A percentile compares a stretch with the other conserved stretches of the same genome.
These are phyloP conservation scores for Fusarium sp. DNA, from an alignment of 2,329 filamentous ascomycete species.

Conservation along the genomic window DNA sequence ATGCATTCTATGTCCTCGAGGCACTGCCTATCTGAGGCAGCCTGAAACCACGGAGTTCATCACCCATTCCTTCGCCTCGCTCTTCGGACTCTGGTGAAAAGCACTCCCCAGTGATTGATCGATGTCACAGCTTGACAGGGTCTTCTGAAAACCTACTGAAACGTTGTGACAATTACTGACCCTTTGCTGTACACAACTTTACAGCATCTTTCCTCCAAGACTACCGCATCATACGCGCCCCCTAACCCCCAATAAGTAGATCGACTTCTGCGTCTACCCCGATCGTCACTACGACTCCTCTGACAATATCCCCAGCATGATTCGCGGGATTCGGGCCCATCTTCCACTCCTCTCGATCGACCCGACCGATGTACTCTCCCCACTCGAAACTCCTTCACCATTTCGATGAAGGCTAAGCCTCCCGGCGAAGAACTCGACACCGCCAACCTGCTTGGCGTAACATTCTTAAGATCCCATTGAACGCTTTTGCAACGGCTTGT, in stretches of 20 bases:
- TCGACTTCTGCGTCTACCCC: constrained; percentile 23
- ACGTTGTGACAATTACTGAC: background rate
- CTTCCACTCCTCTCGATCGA: background rate
- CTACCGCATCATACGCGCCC: background rate
- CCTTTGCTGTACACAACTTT: background rate
- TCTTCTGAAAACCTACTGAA: rapidly evolving
- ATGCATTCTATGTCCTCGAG: background rate
- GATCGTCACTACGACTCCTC: background rate
- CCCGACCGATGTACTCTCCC: background rate
- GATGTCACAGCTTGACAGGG: background rate
- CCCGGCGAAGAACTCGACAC: constrained; percentile 1
- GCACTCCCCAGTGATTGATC: background rate
- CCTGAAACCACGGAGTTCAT: constrained; percentile 8
- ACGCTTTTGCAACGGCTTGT: too few relatives aligned
- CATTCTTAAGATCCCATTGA: too few relatives aligned
- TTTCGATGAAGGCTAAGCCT: constrained; percentile 31
- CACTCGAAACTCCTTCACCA: constrained; percentile 1
- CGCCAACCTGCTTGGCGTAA: background rate
- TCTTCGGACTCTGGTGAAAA: background rate
- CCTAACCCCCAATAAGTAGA: constrained; percentile 6
- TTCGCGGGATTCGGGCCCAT: background rate
- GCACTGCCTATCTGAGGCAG: background rate
- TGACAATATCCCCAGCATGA: rapidly evolving
- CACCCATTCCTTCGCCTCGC: background rate
- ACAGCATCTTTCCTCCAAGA: background rate